phyloP scores from a whole-genome alignment of 2,329 filamentous ascomycete species.

The Aspergillus oerlinghausenensis region DNA sequence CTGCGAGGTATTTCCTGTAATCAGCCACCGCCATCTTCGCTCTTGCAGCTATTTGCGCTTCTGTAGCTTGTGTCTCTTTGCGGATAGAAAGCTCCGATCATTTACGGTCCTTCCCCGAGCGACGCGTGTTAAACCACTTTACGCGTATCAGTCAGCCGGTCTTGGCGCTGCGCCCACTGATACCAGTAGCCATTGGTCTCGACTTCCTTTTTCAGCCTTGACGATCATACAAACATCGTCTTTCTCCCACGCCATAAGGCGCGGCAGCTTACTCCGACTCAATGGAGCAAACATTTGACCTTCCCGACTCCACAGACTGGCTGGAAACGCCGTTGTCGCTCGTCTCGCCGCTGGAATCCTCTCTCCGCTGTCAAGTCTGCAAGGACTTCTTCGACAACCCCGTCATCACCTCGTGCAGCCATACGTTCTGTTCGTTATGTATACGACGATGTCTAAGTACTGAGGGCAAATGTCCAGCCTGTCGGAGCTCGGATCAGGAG shows the following conservation, averaged over 20 bases:
- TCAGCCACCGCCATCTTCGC: constrained; percentile 42
- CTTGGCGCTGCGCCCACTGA: constrained; percentile 26
- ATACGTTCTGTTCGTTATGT: constrained; percentile 95
- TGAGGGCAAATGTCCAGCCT: constrained; percentile 84
- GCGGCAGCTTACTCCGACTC: neutral
- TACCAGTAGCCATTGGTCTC: constrained; percentile 3
- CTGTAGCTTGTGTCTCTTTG: neutral
- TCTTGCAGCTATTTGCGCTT: neutral
- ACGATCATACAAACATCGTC: neutral
- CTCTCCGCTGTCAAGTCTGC: constrained; percentile 92
- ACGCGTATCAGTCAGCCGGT: constrained; percentile 41
- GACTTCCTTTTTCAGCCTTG: constrained; percentile 1
- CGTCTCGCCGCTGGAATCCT: constrained; percentile 62
- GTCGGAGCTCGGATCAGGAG: constrained; percentile 73
- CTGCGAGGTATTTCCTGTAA: constrained; percentile 68
- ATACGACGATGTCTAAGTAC: constrained; percentile 79
- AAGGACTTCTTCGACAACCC: constrained; percentile 96
- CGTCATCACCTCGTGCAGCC: constrained; percentile 89
- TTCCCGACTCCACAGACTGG: constrained; percentile 47
- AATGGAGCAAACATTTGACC: constrained; percentile 36
- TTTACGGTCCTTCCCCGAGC: neutral
- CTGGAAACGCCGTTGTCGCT: constrained; percentile 42
- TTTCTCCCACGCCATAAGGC: neutral
- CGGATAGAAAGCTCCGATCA: neutral
- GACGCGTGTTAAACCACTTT: constrained; percentile 38